phyloP scores from a whole-genome alignment of 768 basidiomycete genomes.

The Boletus edulis region DNA sequence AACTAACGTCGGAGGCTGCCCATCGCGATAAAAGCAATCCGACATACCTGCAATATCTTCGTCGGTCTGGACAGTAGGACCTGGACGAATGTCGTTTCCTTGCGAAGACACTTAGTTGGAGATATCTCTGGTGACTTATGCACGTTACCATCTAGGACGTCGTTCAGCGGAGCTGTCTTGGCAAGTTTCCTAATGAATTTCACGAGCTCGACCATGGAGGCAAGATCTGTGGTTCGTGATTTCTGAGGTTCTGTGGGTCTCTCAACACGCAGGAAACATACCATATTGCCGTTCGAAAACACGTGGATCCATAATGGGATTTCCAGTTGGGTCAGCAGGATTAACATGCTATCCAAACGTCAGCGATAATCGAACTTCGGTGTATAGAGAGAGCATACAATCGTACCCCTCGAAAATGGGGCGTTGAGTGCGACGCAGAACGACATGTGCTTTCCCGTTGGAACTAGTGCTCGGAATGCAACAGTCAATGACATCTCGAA shows the following conservation, averaged over 20 bases:
- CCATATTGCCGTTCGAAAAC: constrained; percentile 1
- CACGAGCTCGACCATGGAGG: not conserved
- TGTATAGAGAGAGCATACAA: not conserved
- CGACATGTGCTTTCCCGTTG: not conserved
- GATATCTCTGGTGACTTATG: not conserved
- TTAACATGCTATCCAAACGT: not conserved
- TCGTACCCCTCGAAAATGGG: constrained; percentile 1
- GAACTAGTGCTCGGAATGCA: not conserved
- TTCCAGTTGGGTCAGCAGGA: not conserved
- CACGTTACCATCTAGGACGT: not conserved
- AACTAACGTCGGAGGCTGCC: not conserved
- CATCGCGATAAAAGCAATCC: not conserved
- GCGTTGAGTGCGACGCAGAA: not conserved
- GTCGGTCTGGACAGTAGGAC: not conserved
- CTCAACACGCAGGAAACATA: not conserved
- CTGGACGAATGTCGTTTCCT: not conserved
- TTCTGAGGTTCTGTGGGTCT: not conserved
- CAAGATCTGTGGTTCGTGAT: not conserved
- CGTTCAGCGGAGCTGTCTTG: not conserved
- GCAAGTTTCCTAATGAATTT: not conserved
- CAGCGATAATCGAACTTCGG: not conserved
- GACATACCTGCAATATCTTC: constrained; percentile 1
- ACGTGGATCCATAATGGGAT: constrained; percentile 1
- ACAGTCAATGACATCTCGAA: not conserved
- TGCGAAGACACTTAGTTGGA: not conserved